Conservation (phyloP, 164 flowering plant genomes). For the Macadamia integrifolia region DNA sequence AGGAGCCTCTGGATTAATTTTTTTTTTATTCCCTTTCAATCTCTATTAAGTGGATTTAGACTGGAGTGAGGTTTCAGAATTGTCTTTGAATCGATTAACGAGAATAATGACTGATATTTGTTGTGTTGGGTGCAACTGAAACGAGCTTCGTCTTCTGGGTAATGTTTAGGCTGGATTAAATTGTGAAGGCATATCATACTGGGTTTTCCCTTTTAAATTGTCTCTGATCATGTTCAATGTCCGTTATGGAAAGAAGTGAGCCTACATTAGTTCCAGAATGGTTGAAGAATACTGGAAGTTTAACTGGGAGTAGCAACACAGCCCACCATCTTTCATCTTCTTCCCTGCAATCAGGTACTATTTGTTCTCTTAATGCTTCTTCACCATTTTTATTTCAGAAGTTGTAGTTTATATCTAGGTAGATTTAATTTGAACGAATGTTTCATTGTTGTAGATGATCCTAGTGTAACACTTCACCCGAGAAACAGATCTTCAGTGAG, state of each 20-base stretch:
- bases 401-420: neutral
- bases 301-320: constrained; percentile 48
- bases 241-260: constrained; percentile 80
- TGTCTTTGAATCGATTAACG: neutral
- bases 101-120: neutral
- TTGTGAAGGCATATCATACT: neutral
- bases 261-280: constrained; percentile 88
- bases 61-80: constrained; percentile 3
- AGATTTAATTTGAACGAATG: neutral
- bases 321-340: constrained; percentile 46
- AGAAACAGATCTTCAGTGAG: constrained; percentile 45
- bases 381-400: neutral
- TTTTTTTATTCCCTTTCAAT: neutral
- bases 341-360: constrained; percentile 56
- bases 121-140: neutral
- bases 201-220: constrained; percentile 11
- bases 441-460: constrained; percentile 34
- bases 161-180: neutral
- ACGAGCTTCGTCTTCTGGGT: neutral
- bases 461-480: constrained; percentile 20
- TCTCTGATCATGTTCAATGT: constrained; percentile 43
- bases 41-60: neutral
- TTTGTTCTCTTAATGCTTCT: neutral
- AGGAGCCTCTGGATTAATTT: constrained; percentile 1
- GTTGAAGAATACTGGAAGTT: constrained; percentile 66